These are phyloP conservation scores for Amaranthus hypochondriacus DNA, from an alignment of 148 eudicot species.

Conservation along the genomic window DNA sequence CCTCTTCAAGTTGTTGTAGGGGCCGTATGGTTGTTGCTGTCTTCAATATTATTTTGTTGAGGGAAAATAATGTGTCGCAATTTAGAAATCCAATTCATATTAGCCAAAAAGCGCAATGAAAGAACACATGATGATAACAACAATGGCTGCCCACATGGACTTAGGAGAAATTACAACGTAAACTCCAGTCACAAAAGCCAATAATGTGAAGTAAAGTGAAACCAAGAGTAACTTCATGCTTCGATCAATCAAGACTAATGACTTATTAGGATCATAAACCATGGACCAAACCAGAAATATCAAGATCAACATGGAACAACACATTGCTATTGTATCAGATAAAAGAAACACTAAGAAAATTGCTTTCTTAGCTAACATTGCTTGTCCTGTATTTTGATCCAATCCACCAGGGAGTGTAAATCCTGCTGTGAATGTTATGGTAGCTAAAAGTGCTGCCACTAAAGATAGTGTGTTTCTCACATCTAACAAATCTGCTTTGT, in stretches of 20 bases:
- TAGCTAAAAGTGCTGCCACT: neutral
- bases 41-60: too few relatives aligned
- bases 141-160: neutral
- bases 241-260: neutral
- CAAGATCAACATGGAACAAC: neutral
- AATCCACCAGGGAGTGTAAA: neutral
- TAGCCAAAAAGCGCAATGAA: neutral
- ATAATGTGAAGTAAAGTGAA: neutral
- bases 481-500: neutral
- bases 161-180: neutral
- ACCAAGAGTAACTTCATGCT: neutral
- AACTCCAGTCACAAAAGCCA: neutral
- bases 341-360: neutral
- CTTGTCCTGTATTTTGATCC: neutral
- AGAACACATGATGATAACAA: neutral
- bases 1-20: too few relatives aligned
- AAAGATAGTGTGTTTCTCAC: too few relatives aligned
- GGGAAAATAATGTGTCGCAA: too few relatives aligned
- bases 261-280: neutral
- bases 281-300: neutral
- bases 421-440: neutral
- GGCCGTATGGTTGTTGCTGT: too few relatives aligned
- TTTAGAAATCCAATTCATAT: neutral
- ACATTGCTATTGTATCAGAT: neutral
- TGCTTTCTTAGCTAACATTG: neutral